Evolutionary conservation across 2,329 filamentous ascomycete genomes (phyloP).

Genomic region (Colletotrichum salicis): DNA sequence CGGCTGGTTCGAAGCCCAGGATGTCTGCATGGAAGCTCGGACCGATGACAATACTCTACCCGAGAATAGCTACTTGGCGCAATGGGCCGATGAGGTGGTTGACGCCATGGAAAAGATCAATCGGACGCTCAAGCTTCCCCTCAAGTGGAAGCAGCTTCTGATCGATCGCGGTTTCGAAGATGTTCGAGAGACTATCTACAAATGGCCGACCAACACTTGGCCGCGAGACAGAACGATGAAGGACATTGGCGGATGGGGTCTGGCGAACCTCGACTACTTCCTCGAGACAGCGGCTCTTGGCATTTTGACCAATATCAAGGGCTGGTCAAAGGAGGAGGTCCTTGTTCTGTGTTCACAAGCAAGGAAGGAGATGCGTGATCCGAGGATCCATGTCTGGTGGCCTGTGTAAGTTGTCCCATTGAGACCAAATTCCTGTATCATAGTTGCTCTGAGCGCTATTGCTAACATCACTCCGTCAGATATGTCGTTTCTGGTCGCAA

Average conservation of each 20-base stretch:
- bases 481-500: slow-evolving; percentile 25
- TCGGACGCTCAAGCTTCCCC: slow-evolving; percentile 43
- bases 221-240: slow-evolving; percentile 48
- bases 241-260: slow-evolving; percentile 46
- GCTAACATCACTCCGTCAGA: not conserved
- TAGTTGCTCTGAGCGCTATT: not conserved
- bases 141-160: slow-evolving; percentile 42
- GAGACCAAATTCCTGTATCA: not conserved
- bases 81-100: slow-evolving; percentile 46
- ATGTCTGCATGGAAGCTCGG: slow-evolving; percentile 41
- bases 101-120: slow-evolving; percentile 45
- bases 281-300: slow-evolving; percentile 50
- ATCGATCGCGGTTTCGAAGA: slow-evolving; percentile 48
- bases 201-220: slow-evolving; percentile 52
- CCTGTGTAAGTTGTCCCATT: slow-evolving; percentile 26
- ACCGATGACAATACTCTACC: slow-evolving; percentile 47
- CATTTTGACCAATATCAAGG: slow-evolving; percentile 49
- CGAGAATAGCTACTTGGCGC: slow-evolving; percentile 43
- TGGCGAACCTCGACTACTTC: slow-evolving; percentile 45
- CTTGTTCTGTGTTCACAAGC: slow-evolving; percentile 39
- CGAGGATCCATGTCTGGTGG: slow-evolving; percentile 42
- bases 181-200: slow-evolving; percentile 43
- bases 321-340: slow-evolving; percentile 48
- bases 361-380: slow-evolving; percentile 40
- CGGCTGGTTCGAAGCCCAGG: slow-evolving; percentile 48